Percentiles rank a stretch among this genome's conserved stretches.
Conservation (phyloP, 139 green algal genomes). For the Picochlorum costavermella region DNA sequence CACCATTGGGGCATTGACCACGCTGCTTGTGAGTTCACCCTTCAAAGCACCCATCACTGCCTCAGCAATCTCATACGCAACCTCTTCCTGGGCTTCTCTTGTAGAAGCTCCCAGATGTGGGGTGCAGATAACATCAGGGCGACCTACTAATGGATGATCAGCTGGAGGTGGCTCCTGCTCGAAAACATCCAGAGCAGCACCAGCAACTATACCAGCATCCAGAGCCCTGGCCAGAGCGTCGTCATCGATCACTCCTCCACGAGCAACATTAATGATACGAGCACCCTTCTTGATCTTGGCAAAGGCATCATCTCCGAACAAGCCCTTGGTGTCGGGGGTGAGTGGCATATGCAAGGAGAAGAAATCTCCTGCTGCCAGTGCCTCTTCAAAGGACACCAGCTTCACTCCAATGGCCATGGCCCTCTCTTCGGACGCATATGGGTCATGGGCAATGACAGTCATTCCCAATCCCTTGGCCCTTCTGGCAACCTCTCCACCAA, state of each 20-base stretch:
- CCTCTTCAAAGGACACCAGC: conserved; percentile 83
- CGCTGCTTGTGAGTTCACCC: conserved; percentile 75
- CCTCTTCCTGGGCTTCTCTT: conserved; percentile 86
- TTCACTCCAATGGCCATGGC: conserved; percentile 61
- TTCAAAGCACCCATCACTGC: conserved; percentile 80
- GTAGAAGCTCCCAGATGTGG: conserved; percentile 91
- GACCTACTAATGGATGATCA: conserved; percentile 64
- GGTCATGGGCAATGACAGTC: conserved; percentile 83
- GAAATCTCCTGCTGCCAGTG: conserved; percentile 68
- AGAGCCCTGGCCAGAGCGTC: conserved; percentile 67
- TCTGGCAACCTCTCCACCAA: conserved; percentile 82
- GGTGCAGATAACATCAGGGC: conserved; percentile 82
- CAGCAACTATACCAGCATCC: conserved; percentile 62
- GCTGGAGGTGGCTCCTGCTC: conserved; percentile 64
- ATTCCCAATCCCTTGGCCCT: conserved; percentile 79
- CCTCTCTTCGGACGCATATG: conserved; percentile 78
- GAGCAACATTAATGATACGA: conserved; percentile 89
- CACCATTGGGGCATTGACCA: conserved; percentile 92
- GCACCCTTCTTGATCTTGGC: conserved; percentile 80
- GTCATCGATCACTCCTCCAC: conserved; percentile 92
- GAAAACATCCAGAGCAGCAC: conserved; percentile 88
- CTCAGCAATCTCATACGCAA: conserved; percentile 90
- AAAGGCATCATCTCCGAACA: conserved; percentile 85
- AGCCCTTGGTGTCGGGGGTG: conserved; percentile 61
- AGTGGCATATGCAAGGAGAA: conserved; percentile 86